Evolutionary conservation across 163 green algal genomes (phyloP), one percentile per base, ranked within the genome.

Genomic region (Scenedesmus sp.): DNA sequence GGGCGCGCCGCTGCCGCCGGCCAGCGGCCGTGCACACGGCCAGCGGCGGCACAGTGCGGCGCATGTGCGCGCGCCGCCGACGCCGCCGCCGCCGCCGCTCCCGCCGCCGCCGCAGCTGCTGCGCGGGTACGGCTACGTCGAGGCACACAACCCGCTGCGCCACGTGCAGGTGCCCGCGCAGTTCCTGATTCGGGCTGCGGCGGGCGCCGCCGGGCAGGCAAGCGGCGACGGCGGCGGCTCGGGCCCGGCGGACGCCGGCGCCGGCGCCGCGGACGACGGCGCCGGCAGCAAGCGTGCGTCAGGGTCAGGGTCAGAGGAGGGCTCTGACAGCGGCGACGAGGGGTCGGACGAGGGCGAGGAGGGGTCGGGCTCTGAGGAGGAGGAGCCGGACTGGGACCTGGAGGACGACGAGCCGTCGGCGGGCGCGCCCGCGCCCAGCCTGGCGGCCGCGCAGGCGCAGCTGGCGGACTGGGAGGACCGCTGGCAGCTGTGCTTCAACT

Each of bases 71-170:
- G n/a, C n/a, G n/a, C n/a, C n/a, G n/a, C n/a, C n/a, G n/a, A n/a
- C n/a, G n/a, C n/a, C n/a, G n/a, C n/a, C n/a, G n/a, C n/a, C n/a
- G n/a, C n/a, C n/a, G n/a, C n/a, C n/a, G n/a, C n/a, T n/a, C n/a
- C n/a, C n/a, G n/a, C n/a, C n/a, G n/a, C n/a, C n/a, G n/a, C n/a
- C n/a, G n/a, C n/a, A 91, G 78, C 79, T 91, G 66, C 82, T 89
- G 62, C 66, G 84, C 0, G 86, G 75, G 2, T 91, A 91, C 39
- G 86, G 86, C 31, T 91, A 82, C 62, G 82, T 88, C 20, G 84
- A 91, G 71, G 3, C 1, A 17, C 7, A 28, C 50, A 71, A 88
- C 62, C 70, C 26, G 39, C 69, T 83, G 39, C 62, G 63, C 24
- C 83, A 90, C 44, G 80, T 87, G 56, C 60, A 87, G 71, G 42